Conservation (phyloP, 805 yeast genomes). For the Allodekkera sacchari region DNA sequence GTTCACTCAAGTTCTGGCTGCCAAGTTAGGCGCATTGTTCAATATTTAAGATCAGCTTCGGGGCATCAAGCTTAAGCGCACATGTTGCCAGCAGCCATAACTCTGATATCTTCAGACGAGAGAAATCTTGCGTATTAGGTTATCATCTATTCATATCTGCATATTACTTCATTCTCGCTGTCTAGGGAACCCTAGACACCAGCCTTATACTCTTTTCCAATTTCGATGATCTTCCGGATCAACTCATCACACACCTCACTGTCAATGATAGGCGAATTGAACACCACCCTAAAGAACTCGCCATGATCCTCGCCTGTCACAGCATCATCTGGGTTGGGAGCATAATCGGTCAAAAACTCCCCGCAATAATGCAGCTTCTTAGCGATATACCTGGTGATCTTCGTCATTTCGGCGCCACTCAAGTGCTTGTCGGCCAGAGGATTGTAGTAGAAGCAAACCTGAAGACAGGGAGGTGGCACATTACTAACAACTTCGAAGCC, state of each 20-base stretch:
- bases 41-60: too few relatives aligned
- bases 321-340: slow-evolving; percentile 52
- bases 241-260: slow-evolving; percentile 37
- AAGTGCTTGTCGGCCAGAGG: slow-evolving; percentile 25
- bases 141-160: not conserved
- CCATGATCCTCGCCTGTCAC: slow-evolving; percentile 40
- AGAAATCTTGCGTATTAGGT: not conserved
- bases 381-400: slow-evolving; percentile 54
- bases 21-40: too few relatives aligned
- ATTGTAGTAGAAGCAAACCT: slow-evolving; percentile 72
- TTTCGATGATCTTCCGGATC: slow-evolving; percentile 28
- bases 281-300: slow-evolving; percentile 79
- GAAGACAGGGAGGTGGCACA: slow-evolving; percentile 66
- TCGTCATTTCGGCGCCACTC: slow-evolving; percentile 36
- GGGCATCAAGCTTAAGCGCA: too few relatives aligned
- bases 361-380: slow-evolving; percentile 50
- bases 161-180: not conserved
- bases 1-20: not conserved
- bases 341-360: slow-evolving; percentile 68
- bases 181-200: slow-evolving; percentile 1
- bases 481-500: slow-evolving; percentile 51
- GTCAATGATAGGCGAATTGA: slow-evolving; percentile 59
- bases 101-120: too few relatives aligned
- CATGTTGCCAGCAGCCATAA: too few relatives aligned
- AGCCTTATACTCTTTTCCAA: slow-evolving; percentile 23